phyloP scores from a whole-genome alignment of 352 stramenopile species.

The Blastocystis sp. region DNA sequence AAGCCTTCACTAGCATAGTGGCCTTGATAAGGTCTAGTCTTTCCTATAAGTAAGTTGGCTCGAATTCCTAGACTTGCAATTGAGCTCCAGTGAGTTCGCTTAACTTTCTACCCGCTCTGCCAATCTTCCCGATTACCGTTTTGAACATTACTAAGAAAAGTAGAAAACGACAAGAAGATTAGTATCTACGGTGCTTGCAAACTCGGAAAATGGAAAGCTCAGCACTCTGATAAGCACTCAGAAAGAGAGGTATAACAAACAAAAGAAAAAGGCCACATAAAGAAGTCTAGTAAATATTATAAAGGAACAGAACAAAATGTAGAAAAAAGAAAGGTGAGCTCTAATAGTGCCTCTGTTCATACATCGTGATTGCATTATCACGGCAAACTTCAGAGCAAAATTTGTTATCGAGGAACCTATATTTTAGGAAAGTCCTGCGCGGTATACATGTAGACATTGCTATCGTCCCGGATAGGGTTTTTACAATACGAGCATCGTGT shows the following conservation, averaged over 20 bases:
- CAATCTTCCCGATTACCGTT: slow-evolving; percentile 22
- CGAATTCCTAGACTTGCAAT: not conserved
- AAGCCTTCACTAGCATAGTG: slow-evolving; percentile 43
- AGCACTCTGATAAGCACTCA: no score
- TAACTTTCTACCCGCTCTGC: slow-evolving; percentile 31
- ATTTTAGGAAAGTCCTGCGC: not conserved
- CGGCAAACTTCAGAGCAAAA: not conserved
- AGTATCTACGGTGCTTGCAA: not conserved
- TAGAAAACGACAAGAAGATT: not conserved
- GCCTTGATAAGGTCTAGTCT: slow-evolving; percentile 30
- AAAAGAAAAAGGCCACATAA: no score
- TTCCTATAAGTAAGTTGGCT: not conserved
- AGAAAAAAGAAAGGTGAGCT: not conserved
- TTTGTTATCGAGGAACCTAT: not conserved
- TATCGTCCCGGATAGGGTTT: not conserved
- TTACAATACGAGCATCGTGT: not conserved
- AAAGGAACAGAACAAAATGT: not conserved
- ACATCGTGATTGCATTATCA: not conserved
- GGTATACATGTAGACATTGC: not conserved
- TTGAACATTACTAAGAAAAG: slow-evolving; percentile 6
- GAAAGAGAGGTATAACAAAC: no score
- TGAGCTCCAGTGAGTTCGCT: slow-evolving; percentile 31
- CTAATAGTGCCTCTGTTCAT: not conserved
- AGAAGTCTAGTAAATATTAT: not conserved
- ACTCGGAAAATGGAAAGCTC: not conserved